Evolutionary conservation across 176 grass and related monocot species (phyloP).

Genomic region (Melocanna baccifera): DNA sequence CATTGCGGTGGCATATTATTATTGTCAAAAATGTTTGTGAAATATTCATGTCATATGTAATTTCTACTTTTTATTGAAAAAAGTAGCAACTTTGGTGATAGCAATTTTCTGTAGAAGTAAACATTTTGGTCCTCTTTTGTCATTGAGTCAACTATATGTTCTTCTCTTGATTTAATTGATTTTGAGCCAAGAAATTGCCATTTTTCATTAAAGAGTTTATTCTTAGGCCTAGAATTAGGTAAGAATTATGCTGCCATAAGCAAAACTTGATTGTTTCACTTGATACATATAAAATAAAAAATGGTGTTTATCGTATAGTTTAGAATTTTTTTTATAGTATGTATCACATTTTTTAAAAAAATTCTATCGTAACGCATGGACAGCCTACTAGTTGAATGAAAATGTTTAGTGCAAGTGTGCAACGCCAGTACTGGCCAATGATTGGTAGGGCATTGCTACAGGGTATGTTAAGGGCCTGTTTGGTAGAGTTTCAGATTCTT

Average conservation of each 20-base stretch:
- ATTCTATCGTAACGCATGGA: too few relatives aligned
- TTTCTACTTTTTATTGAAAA: not conserved
- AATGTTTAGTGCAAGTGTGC: too few relatives aligned
- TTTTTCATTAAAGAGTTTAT: conserved; percentile 13
- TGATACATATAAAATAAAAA: too few relatives aligned
- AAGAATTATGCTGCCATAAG: conserved; percentile 89
- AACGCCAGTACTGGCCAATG: too few relatives aligned
- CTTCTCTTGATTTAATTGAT: not conserved
- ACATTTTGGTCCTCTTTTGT: not conserved
- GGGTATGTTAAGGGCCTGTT: too few relatives aligned
- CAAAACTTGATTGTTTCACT: conserved; percentile 85
- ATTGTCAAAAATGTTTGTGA: not conserved
- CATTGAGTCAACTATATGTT: not conserved
- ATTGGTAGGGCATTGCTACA: too few relatives aligned
- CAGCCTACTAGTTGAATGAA: too few relatives aligned
- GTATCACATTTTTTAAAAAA: too few relatives aligned
- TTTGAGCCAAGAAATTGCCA: not conserved
- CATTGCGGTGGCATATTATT: too few relatives aligned
- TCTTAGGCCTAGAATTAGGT: conserved; percentile 35
- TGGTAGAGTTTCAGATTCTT: too few relatives aligned
- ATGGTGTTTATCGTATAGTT: too few relatives aligned
- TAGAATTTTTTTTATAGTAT: too few relatives aligned
- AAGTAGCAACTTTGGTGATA: not conserved
- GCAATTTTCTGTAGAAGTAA: not conserved
- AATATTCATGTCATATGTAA: not conserved